These are phyloP conservation scores for Stereocaulon alpinum DNA, from an alignment of 495 filamentous ascomycete species.

Conservation along the genomic window DNA sequence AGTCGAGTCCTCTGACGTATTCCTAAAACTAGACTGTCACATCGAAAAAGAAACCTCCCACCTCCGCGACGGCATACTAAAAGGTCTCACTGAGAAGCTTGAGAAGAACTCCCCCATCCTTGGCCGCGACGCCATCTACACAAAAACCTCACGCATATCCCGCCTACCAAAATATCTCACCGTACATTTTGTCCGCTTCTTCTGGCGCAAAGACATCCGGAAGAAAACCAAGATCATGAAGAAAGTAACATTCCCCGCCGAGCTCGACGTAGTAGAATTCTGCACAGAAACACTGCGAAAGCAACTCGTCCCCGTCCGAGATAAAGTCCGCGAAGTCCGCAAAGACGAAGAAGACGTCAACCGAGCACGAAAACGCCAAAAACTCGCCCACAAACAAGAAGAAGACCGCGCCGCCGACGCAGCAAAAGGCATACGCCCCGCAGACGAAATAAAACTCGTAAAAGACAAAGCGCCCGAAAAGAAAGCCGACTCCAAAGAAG, in stretches of 20 bases:
- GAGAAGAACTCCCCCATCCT: slow-evolving; percentile 77
- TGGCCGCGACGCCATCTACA: slow-evolving; percentile 72
- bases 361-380: slow-evolving; percentile 77
- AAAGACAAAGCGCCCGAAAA: slow-evolving; percentile 44
- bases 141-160: slow-evolving; percentile 77
- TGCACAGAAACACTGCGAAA: slow-evolving; percentile 82
- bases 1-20: slow-evolving; percentile 54
- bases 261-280: slow-evolving; percentile 89
- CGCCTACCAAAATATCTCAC: slow-evolving; percentile 90
- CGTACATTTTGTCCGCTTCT: slow-evolving; percentile 96
- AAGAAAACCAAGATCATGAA: slow-evolving; percentile 99
- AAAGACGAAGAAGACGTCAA: slow-evolving; percentile 91
- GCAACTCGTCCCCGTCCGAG: slow-evolving; percentile 76
- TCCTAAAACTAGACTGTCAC: slow-evolving; percentile 92
- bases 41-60: slow-evolving; percentile 81
- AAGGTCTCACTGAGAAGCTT: slow-evolving; percentile 74
- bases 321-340: slow-evolving; percentile 88
- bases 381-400: slow-evolving; percentile 54
- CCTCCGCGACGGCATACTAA: slow-evolving; percentile 72
- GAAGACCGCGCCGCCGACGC: slow-evolving; percentile 39
- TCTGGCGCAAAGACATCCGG: slow-evolving; percentile 85
- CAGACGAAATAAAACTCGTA: slow-evolving; percentile 40
- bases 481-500: slow-evolving; percentile 51
- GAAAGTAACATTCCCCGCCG: slow-evolving; percentile 89
- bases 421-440: slow-evolving; percentile 41